Conservation (phyloP, 1,139 yeast species). For the Yamadazyma taylorii region DNA sequence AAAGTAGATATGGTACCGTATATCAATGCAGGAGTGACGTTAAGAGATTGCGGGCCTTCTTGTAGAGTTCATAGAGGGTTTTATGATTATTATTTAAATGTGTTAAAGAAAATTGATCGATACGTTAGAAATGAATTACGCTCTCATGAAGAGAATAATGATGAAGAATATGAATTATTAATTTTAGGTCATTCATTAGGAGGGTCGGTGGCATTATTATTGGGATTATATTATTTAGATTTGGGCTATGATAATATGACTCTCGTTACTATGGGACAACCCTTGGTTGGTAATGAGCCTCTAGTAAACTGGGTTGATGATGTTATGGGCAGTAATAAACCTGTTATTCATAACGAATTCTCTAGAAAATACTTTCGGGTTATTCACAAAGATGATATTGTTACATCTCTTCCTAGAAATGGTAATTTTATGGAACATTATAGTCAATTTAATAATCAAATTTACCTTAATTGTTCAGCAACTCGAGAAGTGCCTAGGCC, state of each 20-base stretch:
- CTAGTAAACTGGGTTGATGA: slow-evolving; percentile 42
- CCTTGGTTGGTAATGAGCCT: slow-evolving; percentile 44
- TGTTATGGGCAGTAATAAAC: slow-evolving; percentile 29
- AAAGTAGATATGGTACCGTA: slow-evolving; percentile 40
- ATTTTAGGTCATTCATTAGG: slow-evolving; percentile 56
- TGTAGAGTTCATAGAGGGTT: slow-evolving; percentile 54
- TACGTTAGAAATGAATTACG: slow-evolving; percentile 26
- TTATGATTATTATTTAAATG: slow-evolving; percentile 30
- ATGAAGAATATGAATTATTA: slow-evolving; percentile 32
- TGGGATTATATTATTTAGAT: slow-evolving; percentile 40
- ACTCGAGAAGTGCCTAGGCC: slow-evolving; percentile 23
- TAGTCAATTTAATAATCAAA: slow-evolving; percentile 44
- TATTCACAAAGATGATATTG: slow-evolving; percentile 47
- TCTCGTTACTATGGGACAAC: slow-evolving; percentile 53
- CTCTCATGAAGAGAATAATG: slow-evolving; percentile 28
- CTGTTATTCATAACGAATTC: slow-evolving; percentile 22
- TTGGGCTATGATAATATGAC: slow-evolving; percentile 32
- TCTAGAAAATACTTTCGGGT: slow-evolving; percentile 39
- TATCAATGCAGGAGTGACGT: slow-evolving; percentile 22
- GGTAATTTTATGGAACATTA: slow-evolving; percentile 29
- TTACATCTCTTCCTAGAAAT: slow-evolving; percentile 43
- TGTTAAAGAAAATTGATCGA: slow-evolving; percentile 29
- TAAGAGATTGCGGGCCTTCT: slow-evolving; percentile 33
- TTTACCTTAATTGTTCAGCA: slow-evolving; percentile 43
- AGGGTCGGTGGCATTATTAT: slow-evolving; percentile 45